phyloP scores from a whole-genome alignment of 495 filamentous ascomycete genomes.

The Aspergillus baeticus region DNA sequence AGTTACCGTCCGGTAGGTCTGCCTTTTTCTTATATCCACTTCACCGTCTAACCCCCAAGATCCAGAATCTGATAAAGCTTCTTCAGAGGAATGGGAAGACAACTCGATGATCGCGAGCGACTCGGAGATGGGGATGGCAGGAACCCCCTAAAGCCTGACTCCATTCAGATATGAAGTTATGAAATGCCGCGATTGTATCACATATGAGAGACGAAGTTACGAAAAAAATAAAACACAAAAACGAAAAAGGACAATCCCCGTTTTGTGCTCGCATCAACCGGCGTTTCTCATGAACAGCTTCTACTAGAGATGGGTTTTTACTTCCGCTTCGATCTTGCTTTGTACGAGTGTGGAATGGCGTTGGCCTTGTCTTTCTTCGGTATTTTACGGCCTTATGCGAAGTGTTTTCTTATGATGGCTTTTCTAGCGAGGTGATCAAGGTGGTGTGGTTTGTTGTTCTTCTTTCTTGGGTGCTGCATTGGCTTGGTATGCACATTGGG shows the following conservation, averaged over 20 bases:
- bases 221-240: too few species aligned
- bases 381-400: conserved; percentile 8
- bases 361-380: conserved; percentile 3
- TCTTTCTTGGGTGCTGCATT: conserved; percentile 5
- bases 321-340: conserved; percentile 14
- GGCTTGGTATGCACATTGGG: conserved; percentile 4
- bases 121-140: conserved; percentile 41
- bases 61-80: conserved; percentile 44
- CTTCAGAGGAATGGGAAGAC: conserved; percentile 46
- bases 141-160: conserved; percentile 27
- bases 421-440: not conserved
- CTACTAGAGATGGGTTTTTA: conserved; percentile 15
- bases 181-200: conserved; percentile 25
- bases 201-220: conserved; percentile 32
- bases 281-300: conserved; percentile 22
- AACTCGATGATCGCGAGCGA: conserved; percentile 44
- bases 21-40: conserved; percentile 18
- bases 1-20: conserved; percentile 41
- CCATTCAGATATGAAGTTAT: not conserved
- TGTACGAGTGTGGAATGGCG: conserved; percentile 4
- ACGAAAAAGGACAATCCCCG: not conserved
- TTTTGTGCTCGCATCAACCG: conserved; percentile 25
- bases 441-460: not conserved
- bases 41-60: conserved; percentile 20
- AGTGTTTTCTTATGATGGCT: conserved; percentile 4